phyloP scores from a whole-genome alignment of 2,329 filamentous ascomycete species.

The Elsinoe batatas region DNA sequence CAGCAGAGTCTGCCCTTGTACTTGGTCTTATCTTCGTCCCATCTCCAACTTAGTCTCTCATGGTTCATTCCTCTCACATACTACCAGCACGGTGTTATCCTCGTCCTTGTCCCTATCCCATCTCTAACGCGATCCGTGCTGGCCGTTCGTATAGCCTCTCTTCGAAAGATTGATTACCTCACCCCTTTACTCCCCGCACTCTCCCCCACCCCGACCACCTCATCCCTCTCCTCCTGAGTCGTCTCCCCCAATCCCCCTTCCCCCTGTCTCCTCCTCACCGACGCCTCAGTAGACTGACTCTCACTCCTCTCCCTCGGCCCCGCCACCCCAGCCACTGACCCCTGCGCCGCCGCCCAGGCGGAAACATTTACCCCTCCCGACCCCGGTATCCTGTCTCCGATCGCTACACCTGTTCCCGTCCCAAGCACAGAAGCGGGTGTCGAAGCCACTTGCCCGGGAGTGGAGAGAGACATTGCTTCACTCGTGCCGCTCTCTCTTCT shows the following conservation, averaged over 20 bases:
- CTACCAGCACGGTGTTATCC: too few relatives aligned
- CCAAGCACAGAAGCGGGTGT: neutral
- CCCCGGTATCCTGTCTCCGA: neutral
- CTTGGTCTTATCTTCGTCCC: too few relatives aligned
- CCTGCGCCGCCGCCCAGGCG: slow-evolving; percentile 24
- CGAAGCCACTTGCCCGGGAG: slow-evolving; percentile 2
- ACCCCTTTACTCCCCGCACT: slow-evolving; percentile 24
- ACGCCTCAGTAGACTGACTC: slow-evolving; percentile 30
- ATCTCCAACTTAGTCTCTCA: too few relatives aligned
- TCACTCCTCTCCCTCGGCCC: slow-evolving; percentile 27
- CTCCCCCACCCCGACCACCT: slow-evolving; percentile 28
- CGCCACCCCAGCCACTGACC: slow-evolving; percentile 22
- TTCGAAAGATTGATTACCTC: neutral
- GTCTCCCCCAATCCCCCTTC: slow-evolving; percentile 1
- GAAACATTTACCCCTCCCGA: slow-evolving; percentile 14
- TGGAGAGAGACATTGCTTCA: neutral
- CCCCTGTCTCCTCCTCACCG: slow-evolving; percentile 12
- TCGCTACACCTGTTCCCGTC: neutral
- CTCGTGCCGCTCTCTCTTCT: slow-evolving; percentile 26
- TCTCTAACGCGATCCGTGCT: too few relatives aligned
- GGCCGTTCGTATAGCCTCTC: too few relatives aligned
- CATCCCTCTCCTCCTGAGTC: slow-evolving; percentile 19
- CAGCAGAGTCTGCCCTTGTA: too few relatives aligned
- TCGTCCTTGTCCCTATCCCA: too few relatives aligned
- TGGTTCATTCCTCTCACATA: too few relatives aligned